A percentile compares a stretch with the other conserved stretches of the same genome.
phyloP scores from a whole-genome alignment of 2,329 filamentous ascomycete species.

The Beauveria bassiana region DNA sequence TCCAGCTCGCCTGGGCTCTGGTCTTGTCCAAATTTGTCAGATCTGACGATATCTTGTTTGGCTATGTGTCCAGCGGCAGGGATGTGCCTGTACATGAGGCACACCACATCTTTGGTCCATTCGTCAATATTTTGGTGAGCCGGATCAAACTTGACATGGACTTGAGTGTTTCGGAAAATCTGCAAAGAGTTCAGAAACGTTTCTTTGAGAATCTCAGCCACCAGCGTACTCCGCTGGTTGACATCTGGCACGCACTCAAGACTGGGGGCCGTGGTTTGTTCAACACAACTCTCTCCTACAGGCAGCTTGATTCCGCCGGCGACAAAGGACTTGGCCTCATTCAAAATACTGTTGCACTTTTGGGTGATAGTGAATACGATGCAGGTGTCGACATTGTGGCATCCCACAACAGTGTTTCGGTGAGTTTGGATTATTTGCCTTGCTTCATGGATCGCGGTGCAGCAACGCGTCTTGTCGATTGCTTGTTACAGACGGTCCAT shows the following conservation, averaged over 20 bases:
- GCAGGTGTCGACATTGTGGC: neutral
- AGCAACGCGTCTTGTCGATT: neutral
- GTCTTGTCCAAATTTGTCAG: slow-evolving; percentile 10
- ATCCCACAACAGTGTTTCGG: neutral
- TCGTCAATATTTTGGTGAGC: neutral
- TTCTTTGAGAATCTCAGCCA: neutral
- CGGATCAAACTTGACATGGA: neutral
- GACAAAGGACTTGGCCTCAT: neutral
- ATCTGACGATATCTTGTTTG: slow-evolving; percentile 13
- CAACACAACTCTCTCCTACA: neutral
- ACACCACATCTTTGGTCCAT: neutral
- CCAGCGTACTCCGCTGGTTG: neutral
- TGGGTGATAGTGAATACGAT: neutral
- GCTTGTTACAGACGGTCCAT: neutral
- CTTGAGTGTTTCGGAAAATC: neutral
- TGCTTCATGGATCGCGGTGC: neutral
- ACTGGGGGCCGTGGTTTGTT: neutral
- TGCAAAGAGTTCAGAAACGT: neutral
- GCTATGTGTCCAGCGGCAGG: slow-evolving; percentile 12
- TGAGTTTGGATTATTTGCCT: neutral
- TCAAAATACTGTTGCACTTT: neutral
- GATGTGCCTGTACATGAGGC: slow-evolving; percentile 12
- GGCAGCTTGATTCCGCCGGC: neutral
- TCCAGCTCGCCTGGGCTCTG: slow-evolving; percentile 16
- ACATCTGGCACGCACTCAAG: neutral